Evolutionary conservation across 208 protist genomes (phyloP).

Genomic region (Entamoeba invadens): DNA sequence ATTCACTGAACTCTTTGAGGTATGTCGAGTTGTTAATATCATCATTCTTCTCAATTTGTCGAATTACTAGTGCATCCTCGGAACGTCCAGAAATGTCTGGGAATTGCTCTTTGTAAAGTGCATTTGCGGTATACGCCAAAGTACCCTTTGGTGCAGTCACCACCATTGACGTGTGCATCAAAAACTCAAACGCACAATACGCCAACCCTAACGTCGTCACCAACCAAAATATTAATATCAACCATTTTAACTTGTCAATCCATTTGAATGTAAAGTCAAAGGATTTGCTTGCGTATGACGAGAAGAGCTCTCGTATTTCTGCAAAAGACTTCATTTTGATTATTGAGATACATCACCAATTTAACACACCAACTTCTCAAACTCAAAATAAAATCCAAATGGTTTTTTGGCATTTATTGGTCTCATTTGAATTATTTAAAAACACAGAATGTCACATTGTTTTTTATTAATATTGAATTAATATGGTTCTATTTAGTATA

Average conservation of each 20-base stretch:
- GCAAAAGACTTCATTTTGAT: too few relatives aligned
- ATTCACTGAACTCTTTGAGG: neutral
- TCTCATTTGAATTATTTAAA: too few relatives aligned
- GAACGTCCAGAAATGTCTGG: neutral
- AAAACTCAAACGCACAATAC: neutral
- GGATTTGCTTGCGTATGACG: neutral
- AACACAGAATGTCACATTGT: too few relatives aligned
- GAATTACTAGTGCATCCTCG: neutral
- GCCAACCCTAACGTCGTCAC: neutral
- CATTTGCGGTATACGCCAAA: neutral
- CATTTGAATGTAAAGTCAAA: neutral
- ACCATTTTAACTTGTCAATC: neutral
- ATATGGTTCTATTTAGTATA: too few relatives aligned
- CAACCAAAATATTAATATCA: neutral
- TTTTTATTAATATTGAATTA: too few relatives aligned
- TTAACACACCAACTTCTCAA: too few relatives aligned
- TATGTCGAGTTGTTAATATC: neutral
- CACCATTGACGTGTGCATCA: neutral
- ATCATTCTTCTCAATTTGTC: neutral
- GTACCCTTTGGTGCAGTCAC: neutral
- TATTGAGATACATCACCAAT: too few relatives aligned
- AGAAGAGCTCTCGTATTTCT: too few relatives aligned
- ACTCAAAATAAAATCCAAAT: too few relatives aligned
- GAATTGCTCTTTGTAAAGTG: neutral
- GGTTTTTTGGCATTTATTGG: too few relatives aligned